Evolutionary conservation across 164 flowering plant species (phyloP).

Genomic region (Aristolochia contorta): DNA sequence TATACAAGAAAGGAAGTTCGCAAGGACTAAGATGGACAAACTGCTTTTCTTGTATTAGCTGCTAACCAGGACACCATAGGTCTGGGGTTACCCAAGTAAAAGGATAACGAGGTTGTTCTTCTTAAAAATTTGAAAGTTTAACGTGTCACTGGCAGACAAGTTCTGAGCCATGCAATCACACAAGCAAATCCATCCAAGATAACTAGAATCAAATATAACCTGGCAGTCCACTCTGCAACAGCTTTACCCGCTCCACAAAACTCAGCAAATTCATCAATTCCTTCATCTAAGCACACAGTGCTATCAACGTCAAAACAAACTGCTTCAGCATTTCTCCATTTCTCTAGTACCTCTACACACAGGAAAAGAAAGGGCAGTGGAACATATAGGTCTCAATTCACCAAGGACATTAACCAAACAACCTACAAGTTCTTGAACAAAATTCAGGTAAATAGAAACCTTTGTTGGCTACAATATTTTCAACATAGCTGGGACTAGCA

Average conservation of each 20-base stretch:
- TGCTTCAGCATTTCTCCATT: constrained; percentile 66
- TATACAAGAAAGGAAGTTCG: no score
- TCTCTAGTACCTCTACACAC: constrained; percentile 47
- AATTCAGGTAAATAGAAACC: constrained; percentile 22
- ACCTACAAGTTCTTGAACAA: not conserved
- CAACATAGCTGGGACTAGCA: constrained; percentile 12
- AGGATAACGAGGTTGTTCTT: no score
- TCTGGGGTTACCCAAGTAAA: no score
- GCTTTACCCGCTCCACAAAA: constrained; percentile 99
- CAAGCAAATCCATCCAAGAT: not conserved
- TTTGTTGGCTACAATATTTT: constrained; percentile 40
- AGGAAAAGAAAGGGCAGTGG: not conserved
- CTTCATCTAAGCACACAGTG: constrained; percentile 94
- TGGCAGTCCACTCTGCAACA: constrained; percentile 98
- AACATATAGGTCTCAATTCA: not conserved
- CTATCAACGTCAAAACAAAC: constrained; percentile 99
- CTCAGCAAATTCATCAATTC: constrained; percentile 97
- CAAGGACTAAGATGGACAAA: no score
- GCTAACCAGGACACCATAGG: no score
- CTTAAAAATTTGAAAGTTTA: no score
- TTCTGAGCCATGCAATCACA: no score
- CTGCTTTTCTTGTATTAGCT: no score
- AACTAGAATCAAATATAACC: constrained; percentile 25
- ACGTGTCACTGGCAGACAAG: not conserved
- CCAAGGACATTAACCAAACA: not conserved